Conservation (phyloP, 2,329 filamentous ascomycete species). For the Plenodomus tracheiphilus region DNA sequence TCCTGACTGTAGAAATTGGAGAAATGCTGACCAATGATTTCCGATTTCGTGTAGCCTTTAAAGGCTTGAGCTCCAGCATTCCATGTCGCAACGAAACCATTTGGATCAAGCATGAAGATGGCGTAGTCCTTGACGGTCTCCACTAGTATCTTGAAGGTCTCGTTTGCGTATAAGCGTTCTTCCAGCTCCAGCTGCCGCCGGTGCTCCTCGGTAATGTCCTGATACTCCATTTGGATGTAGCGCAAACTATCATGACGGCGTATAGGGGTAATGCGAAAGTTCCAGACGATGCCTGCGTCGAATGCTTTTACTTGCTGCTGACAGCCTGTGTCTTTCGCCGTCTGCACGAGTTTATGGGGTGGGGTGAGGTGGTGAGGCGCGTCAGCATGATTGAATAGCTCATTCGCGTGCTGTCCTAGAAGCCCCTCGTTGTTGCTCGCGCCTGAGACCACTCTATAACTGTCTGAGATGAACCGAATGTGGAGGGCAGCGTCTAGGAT, state of each 20-base stretch:
- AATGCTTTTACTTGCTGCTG: conserved; percentile 43
- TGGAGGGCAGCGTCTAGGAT: conserved; percentile 58
- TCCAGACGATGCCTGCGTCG: conserved; percentile 30
- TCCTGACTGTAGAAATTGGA: conserved; percentile 60
- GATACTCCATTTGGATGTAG: conserved; percentile 50
- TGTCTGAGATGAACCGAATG: conserved; percentile 49
- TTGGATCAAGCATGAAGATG: conserved; percentile 63
- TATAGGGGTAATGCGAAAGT: conserved; percentile 50
- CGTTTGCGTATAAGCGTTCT: conserved; percentile 51
- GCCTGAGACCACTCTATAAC: conserved; percentile 44
- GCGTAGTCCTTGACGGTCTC: conserved; percentile 65
- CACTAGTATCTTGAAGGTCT: conserved; percentile 63
- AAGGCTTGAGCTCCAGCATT: conserved; percentile 59
- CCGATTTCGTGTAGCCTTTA: conserved; percentile 59
- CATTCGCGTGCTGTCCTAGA: conserved; percentile 45
- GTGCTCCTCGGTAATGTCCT: conserved; percentile 42
- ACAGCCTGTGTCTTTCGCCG: conserved; percentile 42
- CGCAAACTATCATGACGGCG: conserved; percentile 45
- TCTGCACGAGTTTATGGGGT: conserved; percentile 43
- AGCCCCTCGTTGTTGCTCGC: conserved; percentile 39
- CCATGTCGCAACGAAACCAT: conserved; percentile 62
- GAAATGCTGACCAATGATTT: conserved; percentile 63
- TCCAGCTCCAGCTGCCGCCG: conserved; percentile 45
- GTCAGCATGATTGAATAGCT: conserved; percentile 41
- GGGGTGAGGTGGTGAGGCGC: conserved; percentile 43